Evolutionary conservation across 2,329 filamentous ascomycete species (phyloP), one percentile per base, ranked within the genome.

Genomic region (Onygenales sp.): DNA sequence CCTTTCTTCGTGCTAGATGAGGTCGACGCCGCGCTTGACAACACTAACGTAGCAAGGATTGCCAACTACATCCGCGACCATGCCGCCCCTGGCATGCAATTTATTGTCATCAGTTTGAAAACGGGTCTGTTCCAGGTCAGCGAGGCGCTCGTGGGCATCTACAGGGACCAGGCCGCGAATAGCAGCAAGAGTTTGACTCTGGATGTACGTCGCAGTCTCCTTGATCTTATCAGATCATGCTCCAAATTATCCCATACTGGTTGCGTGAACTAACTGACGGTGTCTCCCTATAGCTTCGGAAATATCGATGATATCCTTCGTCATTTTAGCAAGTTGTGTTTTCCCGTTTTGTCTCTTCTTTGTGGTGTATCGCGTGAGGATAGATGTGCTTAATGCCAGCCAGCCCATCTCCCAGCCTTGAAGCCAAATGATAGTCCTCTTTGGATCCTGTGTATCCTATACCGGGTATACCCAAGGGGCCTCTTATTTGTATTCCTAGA

Each of bases 1-100:
- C 93, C 94, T 0, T 98, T 98, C 76, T 98, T 98, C 69, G 93
- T 98, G 36, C 82, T 98, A 7, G 93, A 98, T 67, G 93, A 98
- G 73, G 92, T 98, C 11, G 93, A 98, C 67, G 94, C 93, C 8
- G 94, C 93, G 42, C 80, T 98, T n/a, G 93, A 98, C 68, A 95
- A 96, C 65, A 90, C 92, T 56, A 98, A 98, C 63, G 93, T 97
- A 6, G 86, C 89, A 61, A 90, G 94, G 68, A 91, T 98, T 70
- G 93, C 92, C 59, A 93, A 93, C 70, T 98, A 98, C 66, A 95
- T 98, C 57, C 83, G 86, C 39, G 89, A 95, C 65, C 91, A 98
- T 71, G 88, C 91, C 0, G 89, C 89, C 0, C 93, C 93, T 1
- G 94, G 94, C 11, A 97, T 97, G 90, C 93, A 98, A 70, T 98